phyloP scores from a whole-genome alignment of 2,329 filamentous ascomycete species.

The Ampelomyces quisqualis region DNA sequence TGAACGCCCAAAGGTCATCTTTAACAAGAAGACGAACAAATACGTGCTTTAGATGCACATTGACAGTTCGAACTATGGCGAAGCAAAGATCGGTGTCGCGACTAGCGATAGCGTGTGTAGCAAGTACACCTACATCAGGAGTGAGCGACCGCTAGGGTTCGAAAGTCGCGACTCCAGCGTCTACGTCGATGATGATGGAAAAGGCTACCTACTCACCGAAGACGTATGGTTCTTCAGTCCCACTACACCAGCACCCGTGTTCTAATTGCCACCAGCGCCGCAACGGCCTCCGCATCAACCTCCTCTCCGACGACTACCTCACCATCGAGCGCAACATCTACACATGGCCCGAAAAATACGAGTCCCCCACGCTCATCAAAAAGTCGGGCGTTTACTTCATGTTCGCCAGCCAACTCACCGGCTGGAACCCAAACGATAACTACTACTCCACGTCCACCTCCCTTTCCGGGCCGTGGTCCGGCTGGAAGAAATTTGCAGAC shows the following conservation, averaged over 20 bases:
- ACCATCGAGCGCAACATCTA: constrained; percentile 53
- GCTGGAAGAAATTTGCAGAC: constrained; percentile 61
- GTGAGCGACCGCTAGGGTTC: constrained; percentile 51
- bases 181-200: constrained; percentile 63
- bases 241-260: too few species aligned
- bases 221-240: constrained; percentile 50
- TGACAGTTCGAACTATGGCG: constrained; percentile 61
- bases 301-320: constrained; percentile 59
- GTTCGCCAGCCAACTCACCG: constrained; percentile 56
- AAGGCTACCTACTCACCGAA: constrained; percentile 63
- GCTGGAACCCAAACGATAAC: constrained; percentile 65
- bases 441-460: constrained; percentile 61
- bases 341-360: constrained; percentile 57
- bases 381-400: constrained; percentile 63
- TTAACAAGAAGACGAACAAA: constrained; percentile 62
- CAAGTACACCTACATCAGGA: constrained; percentile 55
- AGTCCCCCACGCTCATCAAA: constrained; percentile 65
- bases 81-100: constrained; percentile 66
- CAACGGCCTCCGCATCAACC: constrained; percentile 60
- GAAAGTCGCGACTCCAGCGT: constrained; percentile 61
- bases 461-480: constrained; percentile 61
- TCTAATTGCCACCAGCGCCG: constrained; percentile 46
- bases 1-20: constrained; percentile 68
- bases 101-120: constrained; percentile 62
- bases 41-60: constrained; percentile 73